A percentile compares a stretch with the other conserved stretches of the same genome.
phyloP scores from a whole-genome alignment of 2,329 filamentous ascomycete species.

The Phaeomoniella chlamydospora region DNA sequence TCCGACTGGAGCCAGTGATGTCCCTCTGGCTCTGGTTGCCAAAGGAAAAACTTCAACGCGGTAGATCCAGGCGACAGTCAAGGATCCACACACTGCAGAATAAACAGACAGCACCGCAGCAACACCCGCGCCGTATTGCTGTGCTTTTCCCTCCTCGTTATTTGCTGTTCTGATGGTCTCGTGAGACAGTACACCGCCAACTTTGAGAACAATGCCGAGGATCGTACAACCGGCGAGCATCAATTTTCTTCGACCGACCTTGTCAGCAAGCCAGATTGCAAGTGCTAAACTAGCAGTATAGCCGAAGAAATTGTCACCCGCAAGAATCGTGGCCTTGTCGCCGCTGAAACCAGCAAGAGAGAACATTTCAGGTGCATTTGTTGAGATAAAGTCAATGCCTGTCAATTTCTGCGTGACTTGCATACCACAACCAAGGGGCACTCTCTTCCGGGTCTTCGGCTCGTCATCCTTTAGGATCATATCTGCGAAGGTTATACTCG shows the following conservation, averaged over 20 bases:
- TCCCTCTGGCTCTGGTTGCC: slow-evolving; percentile 11
- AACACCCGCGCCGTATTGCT: slow-evolving; percentile 10
- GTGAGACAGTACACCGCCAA: slow-evolving; percentile 10
- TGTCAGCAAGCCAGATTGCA: slow-evolving; percentile 9
- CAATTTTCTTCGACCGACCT: slow-evolving; percentile 9
- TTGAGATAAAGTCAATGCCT: slow-evolving; percentile 12
- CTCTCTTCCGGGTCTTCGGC: slow-evolving; percentile 11
- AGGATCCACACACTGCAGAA: slow-evolving; percentile 10
- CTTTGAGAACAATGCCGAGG: slow-evolving; percentile 11
- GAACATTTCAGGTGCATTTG: slow-evolving; percentile 12
- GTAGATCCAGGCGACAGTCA: slow-evolving; percentile 11
- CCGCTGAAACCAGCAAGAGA: slow-evolving; percentile 9
- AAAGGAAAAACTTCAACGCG: slow-evolving; percentile 12
- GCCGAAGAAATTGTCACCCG: slow-evolving; percentile 12
- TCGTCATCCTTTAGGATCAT: slow-evolving; percentile 13
- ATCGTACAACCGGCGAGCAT: slow-evolving; percentile 12
- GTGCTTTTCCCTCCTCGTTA: slow-evolving; percentile 6
- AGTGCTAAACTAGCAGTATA: slow-evolving; percentile 10
- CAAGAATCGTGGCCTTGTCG: slow-evolving; percentile 10
- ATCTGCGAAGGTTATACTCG: slow-evolving; percentile 9
- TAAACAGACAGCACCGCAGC: slow-evolving; percentile 13
- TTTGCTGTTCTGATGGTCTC: slow-evolving; percentile 6
- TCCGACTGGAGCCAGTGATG: slow-evolving; percentile 12
- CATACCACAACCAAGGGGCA: slow-evolving; percentile 10
- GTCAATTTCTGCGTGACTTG: slow-evolving; percentile 13